Evolutionary conservation across 2,329 filamentous ascomycete species (phyloP).

Genomic region (Penicillium sp.): DNA sequence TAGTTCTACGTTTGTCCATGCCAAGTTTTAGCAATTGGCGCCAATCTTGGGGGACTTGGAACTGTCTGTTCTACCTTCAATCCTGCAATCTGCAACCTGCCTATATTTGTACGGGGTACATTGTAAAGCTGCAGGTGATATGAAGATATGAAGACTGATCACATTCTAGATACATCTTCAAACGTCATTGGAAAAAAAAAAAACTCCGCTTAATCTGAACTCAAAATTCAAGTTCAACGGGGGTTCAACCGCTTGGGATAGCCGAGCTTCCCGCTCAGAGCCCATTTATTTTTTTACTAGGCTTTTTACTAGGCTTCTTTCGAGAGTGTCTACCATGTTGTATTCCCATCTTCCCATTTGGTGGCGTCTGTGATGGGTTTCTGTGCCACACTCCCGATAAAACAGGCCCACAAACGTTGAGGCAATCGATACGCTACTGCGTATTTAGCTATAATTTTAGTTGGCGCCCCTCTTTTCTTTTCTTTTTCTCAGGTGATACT

Average conservation of each 20-base stretch:
- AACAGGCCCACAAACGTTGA: constrained; percentile 13
- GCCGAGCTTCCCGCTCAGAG: constrained; percentile 24
- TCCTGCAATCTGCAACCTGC: neutral
- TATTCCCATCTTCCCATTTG: constrained; percentile 1
- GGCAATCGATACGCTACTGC: constrained; percentile 7
- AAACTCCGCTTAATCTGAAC: neutral
- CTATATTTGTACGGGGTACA: neutral
- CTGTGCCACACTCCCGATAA: constrained; percentile 9
- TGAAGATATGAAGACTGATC: neutral
- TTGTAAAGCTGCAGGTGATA: neutral
- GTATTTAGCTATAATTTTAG: constrained; percentile 7
- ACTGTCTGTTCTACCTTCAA: neutral
- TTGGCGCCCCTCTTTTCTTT: neutral
- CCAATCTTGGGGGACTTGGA: neutral
- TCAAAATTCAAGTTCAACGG: constrained; percentile 14
- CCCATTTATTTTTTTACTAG: neutral
- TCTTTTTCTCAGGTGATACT: constrained; percentile 18
- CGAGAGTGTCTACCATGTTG: constrained; percentile 4
- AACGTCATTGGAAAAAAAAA: neutral
- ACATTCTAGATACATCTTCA: constrained; percentile 4
- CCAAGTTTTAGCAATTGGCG: constrained; percentile 11
- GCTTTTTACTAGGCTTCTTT: neutral
- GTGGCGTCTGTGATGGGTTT: constrained; percentile 10
- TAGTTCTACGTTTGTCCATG: constrained; percentile 8
- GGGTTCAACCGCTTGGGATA: constrained; percentile 18